Conservation (phyloP, 805 yeast genomes). For the Saturnispora diversa region DNA sequence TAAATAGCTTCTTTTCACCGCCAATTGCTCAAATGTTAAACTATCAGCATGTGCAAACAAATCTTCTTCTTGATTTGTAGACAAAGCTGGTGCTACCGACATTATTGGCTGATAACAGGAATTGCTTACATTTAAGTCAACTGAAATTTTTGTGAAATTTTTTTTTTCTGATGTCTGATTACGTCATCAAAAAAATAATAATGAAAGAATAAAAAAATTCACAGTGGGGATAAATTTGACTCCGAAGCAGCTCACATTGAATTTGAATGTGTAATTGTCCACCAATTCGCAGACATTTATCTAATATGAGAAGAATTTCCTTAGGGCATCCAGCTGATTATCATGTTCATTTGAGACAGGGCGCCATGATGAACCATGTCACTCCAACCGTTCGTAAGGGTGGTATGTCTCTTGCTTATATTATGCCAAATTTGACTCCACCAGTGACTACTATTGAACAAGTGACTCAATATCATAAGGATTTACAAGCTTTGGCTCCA, state of each 20-base stretch:
- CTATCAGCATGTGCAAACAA: conserved; percentile 32
- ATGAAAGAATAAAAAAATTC: neutral
- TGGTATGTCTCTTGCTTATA: conserved; percentile 83
- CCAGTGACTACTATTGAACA: conserved; percentile 74
- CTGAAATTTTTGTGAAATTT: neutral
- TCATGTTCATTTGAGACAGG: conserved; percentile 95
- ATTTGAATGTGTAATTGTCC: conserved; percentile 3
- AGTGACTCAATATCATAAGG: conserved; percentile 60
- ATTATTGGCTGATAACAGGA: no score
- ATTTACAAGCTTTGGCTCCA: conserved; percentile 61
- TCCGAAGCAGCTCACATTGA: neutral
- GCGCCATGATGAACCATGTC: conserved; percentile 83
- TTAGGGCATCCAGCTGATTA: conserved; percentile 77
- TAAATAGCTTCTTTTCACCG: conserved; percentile 19
- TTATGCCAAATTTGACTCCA: conserved; percentile 95
- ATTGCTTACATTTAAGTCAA: no score
- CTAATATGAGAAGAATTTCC: conserved; percentile 7
- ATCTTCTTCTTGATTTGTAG: conserved; percentile 64
- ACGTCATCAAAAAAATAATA: neutral
- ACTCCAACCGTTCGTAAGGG: conserved; percentile 88
- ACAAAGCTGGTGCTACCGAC: conserved; percentile 48
- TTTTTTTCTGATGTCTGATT: neutral
- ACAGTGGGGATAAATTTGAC: neutral
- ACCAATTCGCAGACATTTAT: neutral
- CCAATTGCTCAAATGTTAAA: conserved; percentile 22